Evolutionary conservation across 805 yeast genomes (phyloP).

Genomic region (Candida gorgasii): DNA sequence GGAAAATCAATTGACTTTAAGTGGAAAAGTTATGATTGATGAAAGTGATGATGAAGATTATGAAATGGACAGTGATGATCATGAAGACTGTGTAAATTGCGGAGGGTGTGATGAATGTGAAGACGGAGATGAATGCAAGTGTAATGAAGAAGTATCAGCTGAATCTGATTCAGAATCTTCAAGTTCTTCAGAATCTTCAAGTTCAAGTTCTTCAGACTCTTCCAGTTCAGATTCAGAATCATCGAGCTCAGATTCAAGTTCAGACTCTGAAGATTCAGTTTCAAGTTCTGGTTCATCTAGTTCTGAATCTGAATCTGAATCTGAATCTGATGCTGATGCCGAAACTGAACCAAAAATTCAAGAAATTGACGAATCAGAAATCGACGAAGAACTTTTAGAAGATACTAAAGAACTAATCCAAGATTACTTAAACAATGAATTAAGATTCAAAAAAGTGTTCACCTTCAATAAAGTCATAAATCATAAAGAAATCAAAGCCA

Average conservation of each 20-base stretch:
- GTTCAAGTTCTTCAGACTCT: conserved; percentile 4
- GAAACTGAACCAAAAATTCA: conserved; percentile 17
- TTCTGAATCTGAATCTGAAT: conserved; percentile 15
- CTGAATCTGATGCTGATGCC: conserved; percentile 5
- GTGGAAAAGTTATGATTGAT: conserved; percentile 33
- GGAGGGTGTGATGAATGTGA: conserved; percentile 11
- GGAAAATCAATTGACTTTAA: conserved; percentile 42
- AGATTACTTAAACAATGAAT: conserved; percentile 38
- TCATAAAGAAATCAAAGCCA: conserved; percentile 38
- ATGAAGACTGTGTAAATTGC: conserved; percentile 14
- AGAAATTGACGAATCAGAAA: conserved; percentile 12
- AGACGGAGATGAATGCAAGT: conserved; percentile 7
- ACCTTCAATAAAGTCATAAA: conserved; percentile 41
- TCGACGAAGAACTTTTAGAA: conserved; percentile 42
- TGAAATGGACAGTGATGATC: conserved; percentile 20
- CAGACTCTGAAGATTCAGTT: conserved; percentile 14
- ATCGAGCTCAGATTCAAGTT: conserved; percentile 15
- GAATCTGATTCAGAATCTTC: conserved; percentile 12
- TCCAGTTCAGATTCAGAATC: conserved; percentile 9
- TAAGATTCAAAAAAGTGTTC: conserved; percentile 44
- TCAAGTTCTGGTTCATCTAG: conserved; percentile 20
- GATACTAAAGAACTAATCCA: conserved; percentile 39
- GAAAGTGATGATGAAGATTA: conserved; percentile 22
- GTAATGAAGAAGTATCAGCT: conserved; percentile 17
- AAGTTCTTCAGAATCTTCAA: conserved; percentile 10